These are phyloP conservation scores for Gomphus bonarii DNA, from an alignment of 1,284 basidiomycete species.

Conservation along the genomic window DNA sequence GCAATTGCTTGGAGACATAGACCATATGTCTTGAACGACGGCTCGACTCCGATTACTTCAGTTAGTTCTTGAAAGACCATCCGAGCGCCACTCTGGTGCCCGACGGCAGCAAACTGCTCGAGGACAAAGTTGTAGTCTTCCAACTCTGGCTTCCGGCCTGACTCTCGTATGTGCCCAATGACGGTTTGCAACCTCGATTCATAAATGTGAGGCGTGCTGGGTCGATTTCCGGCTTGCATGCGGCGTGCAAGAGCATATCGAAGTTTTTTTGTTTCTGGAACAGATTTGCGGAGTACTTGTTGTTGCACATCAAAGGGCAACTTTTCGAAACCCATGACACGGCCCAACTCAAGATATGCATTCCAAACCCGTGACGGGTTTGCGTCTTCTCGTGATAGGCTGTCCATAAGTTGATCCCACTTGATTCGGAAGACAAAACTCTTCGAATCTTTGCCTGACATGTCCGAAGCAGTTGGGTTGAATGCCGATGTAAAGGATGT, in stretches of 20 bases:
- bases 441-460: neutral
- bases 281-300: slow-evolving; percentile 53
- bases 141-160: slow-evolving; percentile 37
- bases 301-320: slow-evolving; percentile 58
- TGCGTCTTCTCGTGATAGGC: slow-evolving; percentile 20
- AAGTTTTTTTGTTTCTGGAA: slow-evolving; percentile 33
- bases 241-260: slow-evolving; percentile 32
- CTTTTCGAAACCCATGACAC: slow-evolving; percentile 30
- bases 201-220: slow-evolving; percentile 34
- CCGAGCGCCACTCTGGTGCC: slow-evolving; percentile 48
- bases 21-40: slow-evolving; percentile 45
- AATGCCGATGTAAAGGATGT: neutral
- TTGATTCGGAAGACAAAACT: slow-evolving; percentile 18
- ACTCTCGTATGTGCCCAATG: slow-evolving; percentile 54
- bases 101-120: slow-evolving; percentile 61
- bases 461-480: neutral
- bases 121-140: slow-evolving; percentile 67
- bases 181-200: slow-evolving; percentile 55
- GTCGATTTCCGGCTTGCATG: slow-evolving; percentile 26
- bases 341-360: slow-evolving; percentile 45
- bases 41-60: slow-evolving; percentile 28
- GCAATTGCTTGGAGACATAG: slow-evolving; percentile 56
- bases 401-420: slow-evolving; percentile 22
- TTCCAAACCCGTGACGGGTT: slow-evolving; percentile 46
- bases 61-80: slow-evolving; percentile 51